Evolutionary conservation across 148 eudicot species (phyloP), one percentile per base, ranked within the genome.

Genomic region (Tetragonia tetragonoides): DNA sequence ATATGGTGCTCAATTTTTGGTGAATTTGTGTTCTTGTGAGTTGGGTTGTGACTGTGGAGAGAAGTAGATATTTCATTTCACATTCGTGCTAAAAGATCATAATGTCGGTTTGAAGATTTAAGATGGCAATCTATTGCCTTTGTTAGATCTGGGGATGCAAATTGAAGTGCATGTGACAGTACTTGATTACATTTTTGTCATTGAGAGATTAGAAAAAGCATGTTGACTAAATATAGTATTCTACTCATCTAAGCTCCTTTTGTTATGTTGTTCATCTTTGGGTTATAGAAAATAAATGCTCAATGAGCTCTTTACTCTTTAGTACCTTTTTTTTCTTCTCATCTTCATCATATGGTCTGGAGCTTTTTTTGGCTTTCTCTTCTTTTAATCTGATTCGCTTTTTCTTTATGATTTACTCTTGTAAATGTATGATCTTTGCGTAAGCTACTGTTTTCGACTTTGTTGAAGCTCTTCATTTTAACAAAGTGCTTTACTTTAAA

Each of bases 291-390:
- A 83, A 47, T 77, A 72, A 71, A 70, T 80, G 83, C 70, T 75
- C 65, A 70, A 66, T 79, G 76, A 59, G 77, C 56, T 68, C 82
- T 82, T 81, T 78, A 24, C 56, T 68, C 82, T 82, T 81, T 78
- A 24, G 68, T 88, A 70, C 73, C 79, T 73, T 77, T 81, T 87
- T 71, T 77, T 81, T 87, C 71, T 79, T 84, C 68, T 83, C 77
- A 76, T 80, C 74, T 71, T 80, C 69, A 68, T 86, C 83, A 84
- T 75, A 73, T 78, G 74, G 79, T 42, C 69, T 79, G 74, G 37
- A 37, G 49, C 47, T 78, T 79, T 79, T 81, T 28, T 28, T 87
- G 79, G 78, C 87, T 86, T 86, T 86, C 75, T 76, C 83, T 70
- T 81, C 80, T 80, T 86, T 87, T 78, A 54, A 78, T 62, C 60